phyloP scores from a whole-genome alignment of 2,329 filamentous ascomycete genomes.

The Ascochyta viciae-villosae region DNA sequence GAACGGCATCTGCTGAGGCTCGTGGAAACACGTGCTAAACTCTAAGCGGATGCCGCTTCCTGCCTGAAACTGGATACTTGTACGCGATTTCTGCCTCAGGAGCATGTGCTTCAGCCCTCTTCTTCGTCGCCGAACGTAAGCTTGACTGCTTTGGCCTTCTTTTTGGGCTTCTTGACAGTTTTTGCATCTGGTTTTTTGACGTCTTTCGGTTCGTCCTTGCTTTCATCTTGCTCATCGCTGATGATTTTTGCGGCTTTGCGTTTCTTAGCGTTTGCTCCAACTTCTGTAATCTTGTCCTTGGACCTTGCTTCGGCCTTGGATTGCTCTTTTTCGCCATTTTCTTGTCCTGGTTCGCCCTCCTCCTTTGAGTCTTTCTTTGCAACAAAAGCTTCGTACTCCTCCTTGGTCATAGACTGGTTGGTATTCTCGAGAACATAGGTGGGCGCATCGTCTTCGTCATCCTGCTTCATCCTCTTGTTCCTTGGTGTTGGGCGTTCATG shows the following conservation, averaged over 20 bases:
- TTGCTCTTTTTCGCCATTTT: conserved; percentile 11
- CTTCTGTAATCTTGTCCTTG: conserved; percentile 43
- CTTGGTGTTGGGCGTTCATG: conserved; percentile 55
- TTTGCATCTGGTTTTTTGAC: conserved; percentile 23
- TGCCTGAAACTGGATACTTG: background rate
- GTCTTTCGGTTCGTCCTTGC: conserved; percentile 16
- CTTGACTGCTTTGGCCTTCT: conserved; percentile 47
- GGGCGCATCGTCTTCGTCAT: conserved; percentile 78
- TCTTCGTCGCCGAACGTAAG: conserved; percentile 48
- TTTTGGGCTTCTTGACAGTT: conserved; percentile 42
- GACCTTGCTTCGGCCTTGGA: conserved; percentile 13
- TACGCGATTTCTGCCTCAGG: no score
- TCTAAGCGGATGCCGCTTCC: background rate
- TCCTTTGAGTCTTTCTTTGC: conserved; percentile 35
- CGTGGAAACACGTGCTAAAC: background rate
- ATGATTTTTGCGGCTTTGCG: conserved; percentile 48
- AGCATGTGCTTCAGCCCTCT: conserved; percentile 25
- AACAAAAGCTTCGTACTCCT: conserved; percentile 57
- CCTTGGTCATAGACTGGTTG: conserved; percentile 65
- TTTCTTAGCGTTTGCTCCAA: conserved; percentile 46
- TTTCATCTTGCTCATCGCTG: conserved; percentile 36
- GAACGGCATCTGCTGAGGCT: background rate
- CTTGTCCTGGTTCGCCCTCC: conserved; percentile 12
- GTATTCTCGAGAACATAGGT: conserved; percentile 76
- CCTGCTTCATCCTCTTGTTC: conserved; percentile 54